A percentile compares a stretch with the other conserved stretches of the same genome.
These are phyloP conservation scores for Xylaria palmicola DNA, from an alignment of 495 filamentous ascomycete species.

Conservation along the genomic window DNA sequence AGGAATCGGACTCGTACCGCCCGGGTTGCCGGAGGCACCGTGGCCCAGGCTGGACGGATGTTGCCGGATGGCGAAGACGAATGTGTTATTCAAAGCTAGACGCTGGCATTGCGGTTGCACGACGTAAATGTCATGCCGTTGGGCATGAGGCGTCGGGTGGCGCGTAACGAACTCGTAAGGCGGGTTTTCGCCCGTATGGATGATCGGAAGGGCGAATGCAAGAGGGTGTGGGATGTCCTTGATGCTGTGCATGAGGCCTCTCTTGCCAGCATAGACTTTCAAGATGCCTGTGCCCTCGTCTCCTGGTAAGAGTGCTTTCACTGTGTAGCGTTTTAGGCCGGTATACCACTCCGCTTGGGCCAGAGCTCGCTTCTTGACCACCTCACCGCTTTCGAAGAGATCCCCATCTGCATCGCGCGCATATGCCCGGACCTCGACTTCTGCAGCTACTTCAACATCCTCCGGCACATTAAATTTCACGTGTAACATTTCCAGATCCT, in stretches of 20 bases:
- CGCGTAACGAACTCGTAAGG: conserved; percentile 89
- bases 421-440: conserved; percentile 80
- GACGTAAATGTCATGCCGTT: conserved; percentile 94
- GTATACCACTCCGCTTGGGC: conserved; percentile 89
- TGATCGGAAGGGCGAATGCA: conserved; percentile 85
- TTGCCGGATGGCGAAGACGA: conserved; percentile 93
- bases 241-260: conserved; percentile 92
- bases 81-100: conserved; percentile 91
- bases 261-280: conserved; percentile 90
- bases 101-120: conserved; percentile 87
- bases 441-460: conserved; percentile 92
- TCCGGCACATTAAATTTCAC: conserved; percentile 80
- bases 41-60: conserved; percentile 67
- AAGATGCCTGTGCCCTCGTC: conserved; percentile 88
- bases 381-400: conserved; percentile 87
- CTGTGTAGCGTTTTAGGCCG: conserved; percentile 83
- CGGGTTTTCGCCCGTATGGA: conserved; percentile 88
- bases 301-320: conserved; percentile 87
- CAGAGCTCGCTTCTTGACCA: conserved; percentile 78
- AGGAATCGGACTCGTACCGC: conserved; percentile 62
- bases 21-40: conserved; percentile 48
- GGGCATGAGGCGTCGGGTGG: conserved; percentile 94
- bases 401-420: conserved; percentile 85
- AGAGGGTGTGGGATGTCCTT: conserved; percentile 91
- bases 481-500: conserved; percentile 89